Percentiles rank a stretch among this genome's conserved stretches.
Conservation (phyloP, 495 filamentous ascomycete genomes). For the Pyrenula aspistea region DNA sequence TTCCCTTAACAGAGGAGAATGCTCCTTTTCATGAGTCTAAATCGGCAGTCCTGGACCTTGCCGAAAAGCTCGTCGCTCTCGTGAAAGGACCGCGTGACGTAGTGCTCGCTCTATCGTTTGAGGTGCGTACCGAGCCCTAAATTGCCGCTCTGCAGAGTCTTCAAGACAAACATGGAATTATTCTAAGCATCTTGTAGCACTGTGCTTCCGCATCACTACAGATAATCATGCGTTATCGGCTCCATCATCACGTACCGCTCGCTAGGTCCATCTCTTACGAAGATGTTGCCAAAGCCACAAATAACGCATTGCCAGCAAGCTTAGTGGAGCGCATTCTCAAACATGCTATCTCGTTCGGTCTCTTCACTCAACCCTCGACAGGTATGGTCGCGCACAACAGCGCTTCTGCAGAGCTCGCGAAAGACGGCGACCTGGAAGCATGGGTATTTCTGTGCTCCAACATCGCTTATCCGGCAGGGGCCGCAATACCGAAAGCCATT, state of each 20-base stretch:
- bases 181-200: neutral
- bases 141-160: neutral
- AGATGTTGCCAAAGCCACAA: neutral
- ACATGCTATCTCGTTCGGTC: slow-evolving; percentile 40
- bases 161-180: neutral
- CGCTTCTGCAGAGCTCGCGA: slow-evolving; percentile 15
- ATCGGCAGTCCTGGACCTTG: slow-evolving; percentile 5
- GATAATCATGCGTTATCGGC: neutral
- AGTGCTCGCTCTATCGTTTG: neutral
- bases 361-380: slow-evolving; percentile 40
- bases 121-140: neutral
- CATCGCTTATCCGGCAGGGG: neutral
- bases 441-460: neutral
- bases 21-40: neutral
- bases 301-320: neutral
- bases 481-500: neutral
- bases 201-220: neutral
- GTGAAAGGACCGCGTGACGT: slow-evolving; percentile 6
- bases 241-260: neutral
- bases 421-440: neutral
- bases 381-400: slow-evolving; percentile 42
- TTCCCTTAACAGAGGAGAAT: neutral
- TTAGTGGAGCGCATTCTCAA: slow-evolving; percentile 29
- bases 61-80: slow-evolving; percentile 9
- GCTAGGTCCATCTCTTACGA: neutral